Evolutionary conservation across 768 basidiomycete genomes (phyloP), one percentile per base, ranked within the genome.

Genomic region (Russula emetica): DNA sequence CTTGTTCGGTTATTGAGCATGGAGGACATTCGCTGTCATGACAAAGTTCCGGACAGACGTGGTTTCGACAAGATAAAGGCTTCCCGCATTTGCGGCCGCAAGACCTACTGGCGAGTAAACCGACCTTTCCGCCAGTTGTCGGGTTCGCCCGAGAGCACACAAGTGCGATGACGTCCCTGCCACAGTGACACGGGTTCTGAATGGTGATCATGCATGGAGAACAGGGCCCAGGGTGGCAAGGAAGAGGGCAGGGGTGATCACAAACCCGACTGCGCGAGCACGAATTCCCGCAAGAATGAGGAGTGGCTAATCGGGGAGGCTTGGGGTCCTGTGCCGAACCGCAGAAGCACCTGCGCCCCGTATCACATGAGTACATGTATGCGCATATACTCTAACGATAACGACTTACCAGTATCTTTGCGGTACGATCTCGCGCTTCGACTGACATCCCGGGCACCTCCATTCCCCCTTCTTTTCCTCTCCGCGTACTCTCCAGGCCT

Each of bases 191-290:
- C 1, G 80, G 77, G n/a, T 85, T 75, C 49, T 83, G 81, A 0
- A 89, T 84, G 6, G 88, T 90, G 13, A 96, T 82, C 66, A 85
- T 83, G 71, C 97, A 99, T 0, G 94, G 94, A 0, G 95, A 95
- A 75, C 97, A 99, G 0, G 96, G 97, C 0, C 96, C 97, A 0
- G 97, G 96, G 73, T 98, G 96, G 71, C 96, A 98, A 16, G 79
- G 78, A 16, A 94, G 72, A 0, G 94, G 84, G 72, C 95, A 98
- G 0, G 92, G 79, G 71, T 98, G 96, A 0, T 80, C 78, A 69
- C 96, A 99, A 0, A 68, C 68, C 32, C 87, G 83, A 5, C 74
- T 63, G 14, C 88, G 84, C 0, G 84, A 79, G 71, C 90, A 92
- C 0, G 85, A 80, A 65, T 82, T 82, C 0, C 82, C 87, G 66